Conservation (phyloP, 2,329 filamentous ascomycete species). For the Fusarium mangiferae region DNA sequence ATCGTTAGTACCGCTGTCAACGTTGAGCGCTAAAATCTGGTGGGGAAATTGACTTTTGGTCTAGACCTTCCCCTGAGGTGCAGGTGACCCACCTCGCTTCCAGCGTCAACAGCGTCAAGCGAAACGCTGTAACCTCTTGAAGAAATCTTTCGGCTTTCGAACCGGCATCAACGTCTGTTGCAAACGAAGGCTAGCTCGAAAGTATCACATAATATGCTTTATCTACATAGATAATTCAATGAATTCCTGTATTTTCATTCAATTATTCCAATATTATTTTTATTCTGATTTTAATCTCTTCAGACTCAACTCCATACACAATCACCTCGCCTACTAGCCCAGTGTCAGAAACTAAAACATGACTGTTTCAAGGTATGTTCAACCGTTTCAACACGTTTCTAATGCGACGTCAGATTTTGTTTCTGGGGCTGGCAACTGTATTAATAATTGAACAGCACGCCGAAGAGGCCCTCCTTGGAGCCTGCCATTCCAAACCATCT, state of each 20-base stretch:
- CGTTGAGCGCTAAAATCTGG: rapidly evolving
- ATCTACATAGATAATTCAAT: rapidly evolving
- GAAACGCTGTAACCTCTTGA: background rate
- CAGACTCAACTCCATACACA: too few species aligned
- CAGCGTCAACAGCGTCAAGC: background rate
- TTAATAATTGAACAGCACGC: background rate
- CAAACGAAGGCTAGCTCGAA: background rate
- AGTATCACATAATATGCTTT: rapidly evolving
- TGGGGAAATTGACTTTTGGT: background rate
- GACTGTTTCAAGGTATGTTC: background rate
- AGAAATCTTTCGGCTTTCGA: rapidly evolving
- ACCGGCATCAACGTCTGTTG: background rate
- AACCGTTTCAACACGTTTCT: background rate
- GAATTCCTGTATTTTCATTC: background rate
- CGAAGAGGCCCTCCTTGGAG: rapidly evolving
- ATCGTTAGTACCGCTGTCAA: background rate
- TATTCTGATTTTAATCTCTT: too few species aligned
- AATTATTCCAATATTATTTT: too few species aligned
- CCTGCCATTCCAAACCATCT: background rate
- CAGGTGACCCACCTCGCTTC: background rate
- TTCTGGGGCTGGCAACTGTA: rapidly evolving
- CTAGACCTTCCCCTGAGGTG: background rate
- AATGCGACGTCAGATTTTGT: background rate
- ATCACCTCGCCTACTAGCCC: background rate
- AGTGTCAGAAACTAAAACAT: background rate